Percentiles rank a stretch among this genome's conserved stretches.
phyloP scores from a whole-genome alignment of 768 basidiomycete genomes.

The Gyrodon lividus region DNA sequence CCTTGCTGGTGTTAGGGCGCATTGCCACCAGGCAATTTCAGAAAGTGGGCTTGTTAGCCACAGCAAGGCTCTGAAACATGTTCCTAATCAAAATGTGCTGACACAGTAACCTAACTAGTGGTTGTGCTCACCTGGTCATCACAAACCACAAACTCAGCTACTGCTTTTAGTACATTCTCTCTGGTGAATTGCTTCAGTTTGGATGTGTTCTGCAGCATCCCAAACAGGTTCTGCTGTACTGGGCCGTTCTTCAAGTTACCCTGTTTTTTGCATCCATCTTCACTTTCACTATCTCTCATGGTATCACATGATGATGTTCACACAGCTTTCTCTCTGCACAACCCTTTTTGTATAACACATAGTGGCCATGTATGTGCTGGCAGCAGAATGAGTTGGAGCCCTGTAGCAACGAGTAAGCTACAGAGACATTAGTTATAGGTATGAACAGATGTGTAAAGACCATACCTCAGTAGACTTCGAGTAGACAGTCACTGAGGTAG shows the following conservation, averaged over 20 bases:
- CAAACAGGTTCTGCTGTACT: neutral
- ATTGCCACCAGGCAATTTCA: too few relatives aligned
- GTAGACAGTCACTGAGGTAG: too few relatives aligned
- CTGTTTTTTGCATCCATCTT: neutral
- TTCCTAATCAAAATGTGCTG: too few relatives aligned
- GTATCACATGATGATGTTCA: neutral
- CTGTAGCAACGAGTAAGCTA: too few relatives aligned
- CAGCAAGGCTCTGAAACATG: too few relatives aligned
- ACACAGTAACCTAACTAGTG: too few relatives aligned
- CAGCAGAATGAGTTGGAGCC: neutral
- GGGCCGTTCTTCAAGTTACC: too few relatives aligned
- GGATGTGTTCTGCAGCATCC: neutral
- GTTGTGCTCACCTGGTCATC: slow-evolving; percentile 20
- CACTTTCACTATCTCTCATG: neutral
- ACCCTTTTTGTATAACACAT: neutral
- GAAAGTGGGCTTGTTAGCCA: too few relatives aligned
- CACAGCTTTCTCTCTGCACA: neutral
- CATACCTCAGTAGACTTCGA: too few relatives aligned
- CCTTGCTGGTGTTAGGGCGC: too few relatives aligned
- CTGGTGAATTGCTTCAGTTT: slow-evolving; percentile 7
- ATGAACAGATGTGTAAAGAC: too few relatives aligned
- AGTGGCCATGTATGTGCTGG: neutral
- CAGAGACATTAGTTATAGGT: too few relatives aligned
- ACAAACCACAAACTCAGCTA: slow-evolving; percentile 13
- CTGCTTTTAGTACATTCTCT: slow-evolving; percentile 4